Conservation (phyloP, 169 alveolate genomes). For the Plasmodium sp. region DNA sequence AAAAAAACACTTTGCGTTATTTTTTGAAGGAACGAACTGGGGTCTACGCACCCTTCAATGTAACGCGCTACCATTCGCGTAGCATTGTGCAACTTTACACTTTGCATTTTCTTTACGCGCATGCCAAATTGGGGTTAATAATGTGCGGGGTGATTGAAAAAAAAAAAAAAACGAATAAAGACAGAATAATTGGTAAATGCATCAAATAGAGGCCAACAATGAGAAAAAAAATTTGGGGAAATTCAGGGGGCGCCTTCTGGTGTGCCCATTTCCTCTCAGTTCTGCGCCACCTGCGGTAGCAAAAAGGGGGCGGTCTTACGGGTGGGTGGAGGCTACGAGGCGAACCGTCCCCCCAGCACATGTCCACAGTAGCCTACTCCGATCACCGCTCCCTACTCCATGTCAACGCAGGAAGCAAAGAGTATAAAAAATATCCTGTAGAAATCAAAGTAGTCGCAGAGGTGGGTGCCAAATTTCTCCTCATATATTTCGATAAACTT, state of each 20-base stretch:
- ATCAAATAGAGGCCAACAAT: neutral
- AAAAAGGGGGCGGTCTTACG: neutral
- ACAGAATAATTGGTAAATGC: neutral
- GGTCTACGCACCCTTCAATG: neutral
- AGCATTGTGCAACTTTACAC: neutral
- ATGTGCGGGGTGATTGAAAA: neutral
- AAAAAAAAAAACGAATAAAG: neutral
- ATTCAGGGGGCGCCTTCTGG: neutral
- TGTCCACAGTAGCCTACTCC: neutral
- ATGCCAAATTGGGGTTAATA: neutral
- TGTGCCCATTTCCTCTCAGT: neutral
- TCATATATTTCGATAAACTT: slow-evolving; percentile 64
- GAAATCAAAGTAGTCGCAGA: slow-evolving; percentile 63
- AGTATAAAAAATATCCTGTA: slow-evolving; percentile 64
- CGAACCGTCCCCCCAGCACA: neutral
- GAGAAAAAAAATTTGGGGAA: neutral
- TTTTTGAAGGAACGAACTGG: neutral
- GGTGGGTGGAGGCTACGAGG: neutral
- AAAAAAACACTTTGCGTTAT: neutral
- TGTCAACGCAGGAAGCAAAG: slow-evolving; percentile 52
- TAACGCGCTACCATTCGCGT: neutral
- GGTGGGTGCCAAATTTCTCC: slow-evolving; percentile 42
- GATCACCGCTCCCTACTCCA: neutral
- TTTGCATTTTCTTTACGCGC: neutral
- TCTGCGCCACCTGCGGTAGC: neutral